phyloP scores from a whole-genome alignment of 2,329 filamentous ascomycete species.

The Pseudogymnoascus sp. region DNA sequence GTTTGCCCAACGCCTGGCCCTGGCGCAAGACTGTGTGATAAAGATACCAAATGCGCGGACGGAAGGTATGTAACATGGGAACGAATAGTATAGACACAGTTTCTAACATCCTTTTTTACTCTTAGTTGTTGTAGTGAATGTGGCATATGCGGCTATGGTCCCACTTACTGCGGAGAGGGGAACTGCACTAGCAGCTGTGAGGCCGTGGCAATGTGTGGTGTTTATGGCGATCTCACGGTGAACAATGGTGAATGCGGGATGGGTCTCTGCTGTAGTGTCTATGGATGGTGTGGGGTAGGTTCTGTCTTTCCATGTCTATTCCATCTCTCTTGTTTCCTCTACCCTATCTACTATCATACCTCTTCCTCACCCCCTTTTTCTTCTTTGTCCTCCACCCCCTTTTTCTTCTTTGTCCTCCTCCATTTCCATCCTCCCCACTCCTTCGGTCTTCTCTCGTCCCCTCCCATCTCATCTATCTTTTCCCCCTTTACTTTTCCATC shows the following conservation, averaged over 20 bases:
- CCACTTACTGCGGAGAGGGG: slow-evolving; percentile 18
- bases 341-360: background rate
- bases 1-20: background rate
- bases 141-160: slow-evolving; percentile 15
- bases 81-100: background rate
- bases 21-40: background rate
- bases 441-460: no score
- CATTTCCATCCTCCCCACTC: no score
- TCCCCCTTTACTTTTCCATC: background rate
- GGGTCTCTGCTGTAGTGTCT: slow-evolving; percentile 23
- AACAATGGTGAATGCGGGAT: slow-evolving; percentile 21
- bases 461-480: no score
- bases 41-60: background rate
- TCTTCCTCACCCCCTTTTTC: background rate
- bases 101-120: background rate
- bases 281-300: slow-evolving; percentile 19
- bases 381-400: background rate
- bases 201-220: slow-evolving; percentile 28
- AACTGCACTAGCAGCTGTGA: slow-evolving; percentile 22
- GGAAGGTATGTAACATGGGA: background rate
- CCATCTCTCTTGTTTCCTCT: background rate
- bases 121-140: background rate
- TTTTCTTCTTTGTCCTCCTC: background rate
- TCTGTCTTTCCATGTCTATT: background rate
- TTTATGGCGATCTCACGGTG: slow-evolving; percentile 14